Evolutionary conservation across 139 green algal genomes (phyloP), one percentile per base, ranked within the genome.

Genomic region (Raphidocelis subcapitata): DNA sequence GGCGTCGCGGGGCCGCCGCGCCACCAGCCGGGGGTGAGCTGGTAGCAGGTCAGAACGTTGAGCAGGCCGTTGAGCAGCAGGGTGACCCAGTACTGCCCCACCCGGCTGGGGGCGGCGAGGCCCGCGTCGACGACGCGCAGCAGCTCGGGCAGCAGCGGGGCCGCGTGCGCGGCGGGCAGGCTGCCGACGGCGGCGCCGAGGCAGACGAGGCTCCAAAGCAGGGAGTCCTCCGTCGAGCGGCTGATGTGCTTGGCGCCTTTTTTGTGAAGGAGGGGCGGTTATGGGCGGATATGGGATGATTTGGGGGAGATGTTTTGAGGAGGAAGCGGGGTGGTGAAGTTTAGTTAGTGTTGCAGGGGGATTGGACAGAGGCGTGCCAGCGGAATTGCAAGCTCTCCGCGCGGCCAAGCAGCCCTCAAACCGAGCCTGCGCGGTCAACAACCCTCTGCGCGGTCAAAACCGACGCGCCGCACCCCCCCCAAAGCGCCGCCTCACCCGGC

Each of bases 131-230:
- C 14, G 0, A 61, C 28, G 15, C 23, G 28, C 65, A 92, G 65
- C 62, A 94, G 68, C 2, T 83, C 85, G 31, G 44, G 66, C 60
- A 91, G 23, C 51, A 95, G 70, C 16, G 35, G 41, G 4, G 55
- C 62, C 44, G 57, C 8, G 20, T 12, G 15, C 3, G 28, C 20
- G 15, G 74, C 44, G 1, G 66, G 59, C 59, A 80, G 74, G 18
- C 52, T 47, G 4, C 67, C 66, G 24, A 75, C 49, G 35, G 59
- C 32, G 37, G 46, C 60, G 31, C 60, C 65, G 56, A 75, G 57
- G 44, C 75, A 47, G 55, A 72, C 51, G 23, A 78, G 54, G 29
- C 44, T 24, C 62, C 80, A 86, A 29, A 92, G 72, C 44, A 92
- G n/a, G 28, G 75, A 54, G 46, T 87, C 80, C 68, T 94, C 87